Base-by-base conservation (phyloP, 257 asterid genomes). In the Cynanchum wilfordii region DNA sequence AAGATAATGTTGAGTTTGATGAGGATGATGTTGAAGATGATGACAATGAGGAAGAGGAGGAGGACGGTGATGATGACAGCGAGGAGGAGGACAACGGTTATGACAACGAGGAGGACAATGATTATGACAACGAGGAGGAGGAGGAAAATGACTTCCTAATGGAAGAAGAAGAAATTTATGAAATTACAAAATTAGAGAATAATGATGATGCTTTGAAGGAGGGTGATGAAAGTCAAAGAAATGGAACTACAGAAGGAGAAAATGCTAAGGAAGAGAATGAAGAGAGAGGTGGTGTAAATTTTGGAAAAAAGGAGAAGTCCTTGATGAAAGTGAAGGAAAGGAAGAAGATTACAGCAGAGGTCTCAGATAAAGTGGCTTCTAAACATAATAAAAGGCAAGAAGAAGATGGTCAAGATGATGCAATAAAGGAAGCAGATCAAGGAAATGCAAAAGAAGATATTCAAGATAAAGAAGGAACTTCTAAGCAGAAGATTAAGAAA, bases 401-500 rank as follows among this genome's bases (percentile, higher is more conserved):
- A 40, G 19, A 11, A 38, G 36, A 66, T 38, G 50, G 24, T 36
- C 27, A 66, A 38, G 49, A n/a, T 2, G 51, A 7, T 57, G 66
- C 40, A 16, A 19, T 50, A 57, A 71, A 70, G 42, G 58, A 55
- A 72, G 72, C 66, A 56, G 80, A 57, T 38, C 76, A 75, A 63
- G 76, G 49, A 44, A 69, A 73, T 33, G 74, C 12, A 29, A 80
- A 62, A 74, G 56, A 73, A 52, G 70, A 73, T 72, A 77, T 54
- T 45, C 74, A 60, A n/a, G 79, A 77, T 76, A 80, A 88, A 79
- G 74, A 81, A 85, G 79, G 57, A 75, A 79, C 80, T 79, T 79
- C 78, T 75, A 83, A 58, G 73, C 75, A 80, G 79, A 75, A 79
- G 69, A 70, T 59, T 29, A 77, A 78, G 57, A 83, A 74, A 76